Evolutionary conservation across 257 asterid species (phyloP).

Genomic region (Solanum ossicruentum): DNA sequence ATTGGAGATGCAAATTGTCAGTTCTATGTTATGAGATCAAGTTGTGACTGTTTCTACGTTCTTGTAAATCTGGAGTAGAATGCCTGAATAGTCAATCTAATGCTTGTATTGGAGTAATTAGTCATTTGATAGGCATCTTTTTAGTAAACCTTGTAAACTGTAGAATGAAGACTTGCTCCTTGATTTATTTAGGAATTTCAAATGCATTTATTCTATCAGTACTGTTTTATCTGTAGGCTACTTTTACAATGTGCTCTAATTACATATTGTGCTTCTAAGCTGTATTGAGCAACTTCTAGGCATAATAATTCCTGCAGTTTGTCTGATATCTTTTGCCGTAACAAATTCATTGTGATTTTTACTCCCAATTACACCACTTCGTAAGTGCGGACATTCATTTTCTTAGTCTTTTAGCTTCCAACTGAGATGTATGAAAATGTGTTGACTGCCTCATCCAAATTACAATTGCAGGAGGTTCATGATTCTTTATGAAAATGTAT

Average conservation of each 20-base stretch:
- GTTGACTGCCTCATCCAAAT: background rate
- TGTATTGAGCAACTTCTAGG: background rate
- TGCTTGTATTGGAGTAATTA: background rate
- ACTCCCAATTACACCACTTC: background rate
- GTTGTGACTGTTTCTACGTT: background rate
- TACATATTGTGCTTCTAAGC: background rate
- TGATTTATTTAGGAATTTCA: background rate
- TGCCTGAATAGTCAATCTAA: background rate
- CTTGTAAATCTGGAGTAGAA: background rate
- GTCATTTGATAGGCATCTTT: background rate
- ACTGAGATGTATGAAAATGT: background rate
- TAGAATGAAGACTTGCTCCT: background rate
- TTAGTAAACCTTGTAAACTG: background rate
- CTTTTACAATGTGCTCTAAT: background rate
- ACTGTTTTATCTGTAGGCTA: background rate
- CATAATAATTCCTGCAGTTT: background rate
- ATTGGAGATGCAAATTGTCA: background rate
- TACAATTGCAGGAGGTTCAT: slow-evolving; percentile 66
- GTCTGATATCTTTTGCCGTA: background rate
- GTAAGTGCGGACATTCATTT: background rate
- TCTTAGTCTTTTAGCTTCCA: background rate
- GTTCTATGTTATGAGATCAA: background rate
- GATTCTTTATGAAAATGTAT: slow-evolving; percentile 19
- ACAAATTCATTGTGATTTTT: background rate
- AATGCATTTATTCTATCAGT: background rate